Evolutionary conservation across 345 rosid genomes (phyloP), one percentile per base, ranked within the genome.

Genomic region (Syzygium oleosum): DNA sequence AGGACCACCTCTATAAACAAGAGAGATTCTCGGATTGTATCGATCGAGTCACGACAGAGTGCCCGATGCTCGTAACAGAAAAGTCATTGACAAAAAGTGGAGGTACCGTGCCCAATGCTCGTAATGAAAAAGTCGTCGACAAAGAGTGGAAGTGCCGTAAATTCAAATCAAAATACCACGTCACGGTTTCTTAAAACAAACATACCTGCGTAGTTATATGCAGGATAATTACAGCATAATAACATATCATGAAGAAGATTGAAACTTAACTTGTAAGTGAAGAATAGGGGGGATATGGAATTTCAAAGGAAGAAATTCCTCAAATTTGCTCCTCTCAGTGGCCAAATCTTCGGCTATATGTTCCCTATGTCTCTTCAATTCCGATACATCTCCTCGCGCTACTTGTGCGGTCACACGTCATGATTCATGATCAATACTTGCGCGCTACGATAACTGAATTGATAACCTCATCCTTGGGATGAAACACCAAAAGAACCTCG

Each of bases 401-500:
- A 68, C 79, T 34, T 2, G 46, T 34, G 46, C 43, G 2, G 46
- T 23, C 79, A 31, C 17, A 25, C 10, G 79, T 73, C 49, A 7
- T 41, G 25, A 38, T 38, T 9, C 15, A 38, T 73, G 83, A 38
- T 73, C 83, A 73, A 38, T 87, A 91, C 88, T 95, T 96, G 51
- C 93, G 93, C 10, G 97, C 95, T 52, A 97, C 49, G 9, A 97
- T 92, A n/a, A 96, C 93, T 0, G 99, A 96, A 87, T 97, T 97
- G 58, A 97, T 91, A 22, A 97, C 99, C 84, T 97, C 98, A 89
- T 95, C 97, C 1, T 93, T 93, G 1, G 99, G 99, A 85, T 96
- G 99, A 89, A 90, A 95, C 85, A 93, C 91, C 3, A 94, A 93
- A 16, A 96, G 89, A 46, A 95, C 96, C 89, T 96, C 91, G 19